Base-by-base conservation (phyloP, 805 yeast species). In the Kurtzmaniella fragi region DNA sequence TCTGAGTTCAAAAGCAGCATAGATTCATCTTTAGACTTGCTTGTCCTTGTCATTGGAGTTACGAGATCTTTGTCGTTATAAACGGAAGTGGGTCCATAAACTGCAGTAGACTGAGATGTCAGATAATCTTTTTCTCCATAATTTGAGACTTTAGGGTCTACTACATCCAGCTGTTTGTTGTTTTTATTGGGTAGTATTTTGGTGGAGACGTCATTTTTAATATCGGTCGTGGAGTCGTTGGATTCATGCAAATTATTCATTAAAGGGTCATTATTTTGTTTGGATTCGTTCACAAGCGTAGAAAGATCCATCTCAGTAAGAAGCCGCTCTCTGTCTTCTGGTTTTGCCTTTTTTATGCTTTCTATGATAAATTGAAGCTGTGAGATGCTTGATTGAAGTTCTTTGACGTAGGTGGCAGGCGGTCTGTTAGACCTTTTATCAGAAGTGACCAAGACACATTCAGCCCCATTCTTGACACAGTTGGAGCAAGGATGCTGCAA, bases 351-450 rank as follows among this genome's bases (percentile, higher is more conserved):
- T 13, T 25, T 17, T 5, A 32, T 8, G n/a, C 32, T 17, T 28
- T 32, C 26, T 15, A 28, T 14, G 17, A 33, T 12, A n/a, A n/a
- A 13, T 28, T 30, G 31, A 6, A 61, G 43, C 16, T 48, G 40
- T 14, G 57, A 52, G 27, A 59, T 47, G 33, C 59, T 62, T 1
- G 47, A 42, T 40, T 62, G 78, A 32, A 76, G 51, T 2, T 65
- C 57, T 33, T 65, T 64, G n/a, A 76, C 80, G 47, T 76, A 75
- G 33, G 67, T 62, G 8, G 70, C 71, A 0, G 74, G 63, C 3
- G 77, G 76, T 34, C 80, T 54, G 41, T 69, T 71, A 46, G 73
- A 75, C 30, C 82, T 59, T 61, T 73, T 57, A 48, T 76, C 82
- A 43, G 62, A 65, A 10, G 67, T 65, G 11, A 70, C 67, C 28